Evolutionary conservation across 768 basidiomycete species (phyloP).

Genomic region (Lentinus tigrinus): DNA sequence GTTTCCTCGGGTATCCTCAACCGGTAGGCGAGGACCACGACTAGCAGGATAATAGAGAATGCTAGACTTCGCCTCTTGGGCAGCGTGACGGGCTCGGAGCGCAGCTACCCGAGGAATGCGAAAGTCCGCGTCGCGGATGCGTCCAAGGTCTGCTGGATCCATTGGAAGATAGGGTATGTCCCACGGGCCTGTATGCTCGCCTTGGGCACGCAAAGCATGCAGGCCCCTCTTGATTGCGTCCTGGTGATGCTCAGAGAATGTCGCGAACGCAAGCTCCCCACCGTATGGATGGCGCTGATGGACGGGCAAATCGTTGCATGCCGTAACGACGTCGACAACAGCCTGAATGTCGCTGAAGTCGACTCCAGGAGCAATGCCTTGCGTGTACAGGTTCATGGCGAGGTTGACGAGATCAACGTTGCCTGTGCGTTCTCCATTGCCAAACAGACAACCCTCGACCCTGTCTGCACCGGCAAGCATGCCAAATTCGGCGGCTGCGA

Average conservation of each 20-base stretch:
- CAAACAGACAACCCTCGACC: constrained; percentile 95
- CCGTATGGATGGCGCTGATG: constrained; percentile 96
- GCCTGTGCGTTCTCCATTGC: constrained; percentile 98
- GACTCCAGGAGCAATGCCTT: constrained; percentile 84
- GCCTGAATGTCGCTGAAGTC: constrained; percentile 91
- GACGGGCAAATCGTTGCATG: constrained; percentile 94
- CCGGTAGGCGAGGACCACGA: too few species aligned
- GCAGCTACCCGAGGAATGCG: constrained; percentile 50
- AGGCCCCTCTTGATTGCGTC: constrained; percentile 99
- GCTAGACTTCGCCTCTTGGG: too few species aligned
- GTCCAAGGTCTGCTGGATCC: constrained; percentile 92
- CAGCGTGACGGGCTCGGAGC: too few species aligned
- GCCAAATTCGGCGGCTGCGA: constrained; percentile 93
- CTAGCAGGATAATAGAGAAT: too few species aligned
- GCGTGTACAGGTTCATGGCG: constrained; percentile 93
- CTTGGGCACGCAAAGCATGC: constrained; percentile 58
- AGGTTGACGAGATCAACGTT: constrained; percentile 98
- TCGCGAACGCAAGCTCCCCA: constrained; percentile 96
- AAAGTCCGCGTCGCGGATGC: constrained; percentile 96
- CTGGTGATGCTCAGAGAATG: constrained; percentile 97
- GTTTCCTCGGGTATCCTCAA: too few species aligned
- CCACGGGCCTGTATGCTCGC: constrained; percentile 69
- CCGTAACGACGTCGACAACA: constrained; percentile 87
- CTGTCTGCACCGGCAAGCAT: constrained; percentile 94
- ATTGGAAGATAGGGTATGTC: constrained; percentile 94